These are phyloP conservation scores for Suhomyces kilbournensis DNA, from an alignment of 805 yeast genomes.

Conservation along the genomic window DNA sequence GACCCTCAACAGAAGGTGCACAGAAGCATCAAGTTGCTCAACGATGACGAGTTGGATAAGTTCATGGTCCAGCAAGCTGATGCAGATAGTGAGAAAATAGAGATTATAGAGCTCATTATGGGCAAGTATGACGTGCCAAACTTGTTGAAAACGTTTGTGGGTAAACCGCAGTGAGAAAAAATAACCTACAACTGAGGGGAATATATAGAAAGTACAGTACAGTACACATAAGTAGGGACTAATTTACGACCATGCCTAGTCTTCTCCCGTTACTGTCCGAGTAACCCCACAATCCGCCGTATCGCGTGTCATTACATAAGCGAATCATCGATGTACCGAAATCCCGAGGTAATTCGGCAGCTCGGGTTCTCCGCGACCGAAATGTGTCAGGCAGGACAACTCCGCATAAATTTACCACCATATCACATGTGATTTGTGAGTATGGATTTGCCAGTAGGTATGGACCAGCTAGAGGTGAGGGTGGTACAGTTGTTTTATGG, in stretches of 20 bases:
- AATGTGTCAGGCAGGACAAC: not conserved
- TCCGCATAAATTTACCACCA: not conserved
- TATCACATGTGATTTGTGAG: not conserved
- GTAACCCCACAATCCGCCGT: not conserved
- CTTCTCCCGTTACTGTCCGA: not conserved
- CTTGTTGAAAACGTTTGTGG: constrained; percentile 14
- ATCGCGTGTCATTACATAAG: not conserved
- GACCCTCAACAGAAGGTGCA: constrained; percentile 28
- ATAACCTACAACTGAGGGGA: not conserved
- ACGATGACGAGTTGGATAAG: constrained; percentile 18
- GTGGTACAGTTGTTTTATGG: not conserved
- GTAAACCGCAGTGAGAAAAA: not conserved
- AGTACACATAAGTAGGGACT: not conserved
- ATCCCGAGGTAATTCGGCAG: constrained; percentile 4
- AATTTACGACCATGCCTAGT: not conserved
- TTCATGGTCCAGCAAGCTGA: constrained; percentile 9
- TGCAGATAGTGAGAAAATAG: constrained; percentile 16
- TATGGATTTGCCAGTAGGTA: not conserved
- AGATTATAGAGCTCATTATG: constrained; percentile 25
- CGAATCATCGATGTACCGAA: not conserved
- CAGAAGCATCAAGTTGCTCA: constrained; percentile 17
- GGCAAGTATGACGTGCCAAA: constrained; percentile 25
- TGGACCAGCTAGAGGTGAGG: not conserved
- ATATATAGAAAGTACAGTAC: not conserved
- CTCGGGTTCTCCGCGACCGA: not conserved